Base-by-base conservation (phyloP, 306 rosid species). In the Carpinus fangiana region DNA sequence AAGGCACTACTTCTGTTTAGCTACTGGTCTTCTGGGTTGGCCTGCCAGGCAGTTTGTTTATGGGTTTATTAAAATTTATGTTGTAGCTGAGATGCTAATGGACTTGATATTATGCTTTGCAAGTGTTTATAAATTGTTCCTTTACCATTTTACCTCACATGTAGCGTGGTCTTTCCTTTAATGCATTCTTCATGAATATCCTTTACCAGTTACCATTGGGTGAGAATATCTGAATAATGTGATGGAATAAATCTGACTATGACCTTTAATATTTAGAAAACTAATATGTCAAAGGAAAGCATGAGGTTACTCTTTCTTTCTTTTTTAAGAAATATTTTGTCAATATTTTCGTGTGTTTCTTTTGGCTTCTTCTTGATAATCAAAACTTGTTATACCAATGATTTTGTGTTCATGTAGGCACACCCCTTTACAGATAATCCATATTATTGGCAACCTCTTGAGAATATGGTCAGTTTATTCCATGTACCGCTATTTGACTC, bases 381-480 rank as follows among this genome's bases (percentile, higher is more conserved):
- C 26, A 17, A 38, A 67, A 67, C 72, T 77, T 51, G 54, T 62
- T 65, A 54, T 65, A 70, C 51, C 84, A 82, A 77, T 72, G 65
- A 48, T 79, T 56, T 67, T 68, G 73, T 74, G 70, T 21, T 36
- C 76, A 59, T 86, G 78, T 77, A 96, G 99, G 85, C 93, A 96
- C 18, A 90, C 97, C 36, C 98, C 99, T 38, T 78, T 96, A 84
- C 99, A 93, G 89, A 88, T 96, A 76, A 90, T 96, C 83, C 99
- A 96, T 79, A 26, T 90, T 71, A 34, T 82, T 70, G 98, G 96
- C 43, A 96, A 89, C 81, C 93, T 96, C 90, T 64, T 96, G 87
- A 89, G 99, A 81, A 91, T 96, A 86, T 96, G 98, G 99, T 93
- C 99, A 70, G 89, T 96, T 82, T 91, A 96, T 84, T 91, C 98